phyloP scores from a whole-genome alignment of 2,329 filamentous ascomycete species.

The Cytospora schulzeri region DNA sequence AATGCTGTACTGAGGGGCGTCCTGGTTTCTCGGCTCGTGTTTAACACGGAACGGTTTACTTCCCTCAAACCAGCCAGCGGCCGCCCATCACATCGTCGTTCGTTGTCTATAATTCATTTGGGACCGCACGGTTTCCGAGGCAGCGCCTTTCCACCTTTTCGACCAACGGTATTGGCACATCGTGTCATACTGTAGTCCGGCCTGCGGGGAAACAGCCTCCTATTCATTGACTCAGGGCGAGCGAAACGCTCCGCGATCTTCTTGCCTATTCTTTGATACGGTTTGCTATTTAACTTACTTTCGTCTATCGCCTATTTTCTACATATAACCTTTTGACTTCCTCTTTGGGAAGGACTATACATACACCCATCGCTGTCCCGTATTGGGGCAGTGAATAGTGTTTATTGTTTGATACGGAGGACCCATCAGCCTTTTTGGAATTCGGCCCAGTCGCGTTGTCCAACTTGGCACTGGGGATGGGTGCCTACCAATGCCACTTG shows the following conservation, averaged over 20 bases:
- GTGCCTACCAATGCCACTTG: conserved; percentile 11
- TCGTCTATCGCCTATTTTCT: conserved; percentile 16
- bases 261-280: conserved; percentile 18
- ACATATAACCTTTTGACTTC: conserved; percentile 15
- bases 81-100: background rate
- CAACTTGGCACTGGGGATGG: conserved; percentile 5
- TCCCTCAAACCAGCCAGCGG: conserved; percentile 16
- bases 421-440: background rate
- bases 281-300: conserved; percentile 20
- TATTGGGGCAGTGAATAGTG: conserved; percentile 20
- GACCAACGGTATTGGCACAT: background rate
- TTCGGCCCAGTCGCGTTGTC: background rate
- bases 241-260: conserved; percentile 13
- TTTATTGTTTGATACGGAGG: conserved; percentile 27
- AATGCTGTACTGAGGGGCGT: conserved; percentile 47
- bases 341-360: conserved; percentile 15
- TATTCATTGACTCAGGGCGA: conserved; percentile 4
- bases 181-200: background rate
- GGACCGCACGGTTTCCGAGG: conserved; percentile 9
- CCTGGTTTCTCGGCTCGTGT: conserved; percentile 38
- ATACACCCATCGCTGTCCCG: conserved; percentile 17
- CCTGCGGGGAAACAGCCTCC: background rate
- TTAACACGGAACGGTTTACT: conserved; percentile 30
- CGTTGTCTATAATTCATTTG: conserved; percentile 4
- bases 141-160: conserved; percentile 14